Conservation (phyloP, 2,329 filamentous ascomycete genomes). For the Juglanconis sp. region DNA sequence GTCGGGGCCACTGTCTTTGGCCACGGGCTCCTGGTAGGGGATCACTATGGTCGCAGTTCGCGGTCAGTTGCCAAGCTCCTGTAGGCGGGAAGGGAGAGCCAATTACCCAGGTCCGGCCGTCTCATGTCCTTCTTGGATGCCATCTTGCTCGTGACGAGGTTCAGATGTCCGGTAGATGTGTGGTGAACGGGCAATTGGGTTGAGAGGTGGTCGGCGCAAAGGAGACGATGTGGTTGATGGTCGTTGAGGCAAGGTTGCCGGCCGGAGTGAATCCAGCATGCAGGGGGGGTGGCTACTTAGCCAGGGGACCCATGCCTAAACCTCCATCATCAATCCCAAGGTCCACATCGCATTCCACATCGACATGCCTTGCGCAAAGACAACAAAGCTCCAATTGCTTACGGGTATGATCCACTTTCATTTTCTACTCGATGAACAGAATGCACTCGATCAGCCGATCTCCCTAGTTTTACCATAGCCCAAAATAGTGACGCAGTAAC, state of each 20-base stretch:
- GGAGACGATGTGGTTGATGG: background rate
- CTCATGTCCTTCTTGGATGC: conserved; percentile 40
- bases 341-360: too few relatives aligned
- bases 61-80: conserved; percentile 3
- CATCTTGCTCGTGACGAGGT: conserved; percentile 26
- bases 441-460: too few relatives aligned
- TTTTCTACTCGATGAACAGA: too few relatives aligned
- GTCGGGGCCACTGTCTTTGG: conserved; percentile 63
- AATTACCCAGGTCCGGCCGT: conserved; percentile 40
- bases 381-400: too few relatives aligned
- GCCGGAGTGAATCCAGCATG: background rate
- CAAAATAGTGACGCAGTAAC: too few relatives aligned
- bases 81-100: too few relatives aligned
- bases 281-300: too few relatives aligned
- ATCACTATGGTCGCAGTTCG: conserved; percentile 58
- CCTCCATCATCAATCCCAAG: too few relatives aligned
- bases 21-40: conserved; percentile 75
- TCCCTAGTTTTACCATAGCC: too few relatives aligned
- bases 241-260: background rate
- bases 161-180: background rate
- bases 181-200: background rate
- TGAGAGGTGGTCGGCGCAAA: background rate
- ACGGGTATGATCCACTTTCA: too few relatives aligned
- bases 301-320: too few relatives aligned
- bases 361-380: too few relatives aligned